Conservation (phyloP, 1,284 basidiomycete species). For the Trichosporon sp. region DNA sequence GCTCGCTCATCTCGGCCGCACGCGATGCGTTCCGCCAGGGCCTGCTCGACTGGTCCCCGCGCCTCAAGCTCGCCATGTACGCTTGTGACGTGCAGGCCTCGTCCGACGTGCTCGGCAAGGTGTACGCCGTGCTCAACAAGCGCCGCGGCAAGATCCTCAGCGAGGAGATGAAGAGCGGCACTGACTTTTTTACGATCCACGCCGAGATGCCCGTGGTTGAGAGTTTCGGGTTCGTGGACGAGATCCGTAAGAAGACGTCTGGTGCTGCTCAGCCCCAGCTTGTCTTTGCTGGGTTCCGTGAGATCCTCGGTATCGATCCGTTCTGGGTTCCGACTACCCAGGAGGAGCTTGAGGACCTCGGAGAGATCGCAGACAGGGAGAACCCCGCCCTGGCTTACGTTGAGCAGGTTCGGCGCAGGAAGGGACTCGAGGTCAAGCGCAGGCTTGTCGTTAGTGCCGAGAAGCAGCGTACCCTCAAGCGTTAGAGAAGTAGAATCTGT, state of each 20-base stretch:
- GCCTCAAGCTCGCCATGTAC: slow-evolving; percentile 97
- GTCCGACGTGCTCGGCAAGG: slow-evolving; percentile 86
- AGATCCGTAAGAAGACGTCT: slow-evolving; percentile 92
- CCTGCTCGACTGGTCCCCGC: slow-evolving; percentile 93
- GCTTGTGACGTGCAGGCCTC: slow-evolving; percentile 94
- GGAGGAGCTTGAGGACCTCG: slow-evolving; percentile 94
- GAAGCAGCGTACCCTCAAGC: slow-evolving; percentile 93
- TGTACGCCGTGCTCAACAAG: slow-evolving; percentile 89
- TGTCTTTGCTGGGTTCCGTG: slow-evolving; percentile 81
- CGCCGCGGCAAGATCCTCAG: slow-evolving; percentile 85
- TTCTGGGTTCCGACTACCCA: slow-evolving; percentile 99
- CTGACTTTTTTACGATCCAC: slow-evolving; percentile 85
- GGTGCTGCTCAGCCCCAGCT: slow-evolving; percentile 95
- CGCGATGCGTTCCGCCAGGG: slow-evolving; percentile 84
- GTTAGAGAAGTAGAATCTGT: slow-evolving; percentile 53
- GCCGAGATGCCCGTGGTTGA: slow-evolving; percentile 93
- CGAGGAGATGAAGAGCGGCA: slow-evolving; percentile 99
- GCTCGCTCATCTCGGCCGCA: slow-evolving; percentile 80
- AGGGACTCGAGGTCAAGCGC: slow-evolving; percentile 90
- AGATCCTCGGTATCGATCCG: slow-evolving; percentile 85
- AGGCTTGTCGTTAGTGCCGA: slow-evolving; percentile 92
- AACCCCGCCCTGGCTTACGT: slow-evolving; percentile 95
- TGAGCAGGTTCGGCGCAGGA: slow-evolving; percentile 82
- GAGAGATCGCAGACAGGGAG: slow-evolving; percentile 87
- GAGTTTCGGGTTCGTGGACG: slow-evolving; percentile 95